These are phyloP conservation scores for Diaporthe citriasiana DNA, from an alignment of 2,329 filamentous ascomycete species.

Conservation along the genomic window DNA sequence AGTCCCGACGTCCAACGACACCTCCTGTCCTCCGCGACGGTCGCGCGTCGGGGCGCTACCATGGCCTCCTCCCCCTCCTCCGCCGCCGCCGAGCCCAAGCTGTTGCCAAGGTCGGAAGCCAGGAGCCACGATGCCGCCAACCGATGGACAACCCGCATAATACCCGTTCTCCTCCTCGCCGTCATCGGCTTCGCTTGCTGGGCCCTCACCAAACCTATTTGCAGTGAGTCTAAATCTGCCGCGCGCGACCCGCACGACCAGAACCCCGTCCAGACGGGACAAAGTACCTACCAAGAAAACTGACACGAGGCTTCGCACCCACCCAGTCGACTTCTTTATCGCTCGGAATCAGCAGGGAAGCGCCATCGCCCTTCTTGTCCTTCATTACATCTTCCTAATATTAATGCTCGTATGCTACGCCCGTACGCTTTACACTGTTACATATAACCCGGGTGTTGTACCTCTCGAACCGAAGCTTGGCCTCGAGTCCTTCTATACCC, in stretches of 20 bases:
- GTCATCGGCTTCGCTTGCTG: constrained; percentile 80
- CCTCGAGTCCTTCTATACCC: constrained; percentile 83
- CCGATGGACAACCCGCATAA: constrained; percentile 72
- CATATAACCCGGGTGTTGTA: constrained; percentile 79
- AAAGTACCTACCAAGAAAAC: neutral
- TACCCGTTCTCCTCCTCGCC: constrained; percentile 78
- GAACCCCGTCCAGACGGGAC: neutral
- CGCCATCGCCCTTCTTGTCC: constrained; percentile 77
- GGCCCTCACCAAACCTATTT: constrained; percentile 76
- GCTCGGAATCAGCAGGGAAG: constrained; percentile 63
- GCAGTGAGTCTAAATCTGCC: constrained; percentile 66
- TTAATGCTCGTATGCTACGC: constrained; percentile 77
- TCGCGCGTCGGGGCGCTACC: constrained; percentile 29
- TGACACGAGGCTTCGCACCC: constrained; percentile 7
- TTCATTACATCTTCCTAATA: constrained; percentile 81
- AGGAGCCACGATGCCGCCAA: constrained; percentile 61
- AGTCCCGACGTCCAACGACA: constrained; percentile 6
- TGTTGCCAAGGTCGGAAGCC: constrained; percentile 39
- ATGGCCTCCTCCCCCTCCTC: constrained; percentile 10
- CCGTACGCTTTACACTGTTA: constrained; percentile 77
- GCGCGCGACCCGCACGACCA: neutral
- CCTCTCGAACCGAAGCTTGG: constrained; percentile 74
- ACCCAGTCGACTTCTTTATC: constrained; percentile 79
- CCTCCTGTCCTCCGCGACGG: constrained; percentile 31
- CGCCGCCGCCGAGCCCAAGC: neutral